Evolutionary conservation across 2,329 filamentous ascomycete species (phyloP).

Genomic region (Aspergillus bombycis): DNA sequence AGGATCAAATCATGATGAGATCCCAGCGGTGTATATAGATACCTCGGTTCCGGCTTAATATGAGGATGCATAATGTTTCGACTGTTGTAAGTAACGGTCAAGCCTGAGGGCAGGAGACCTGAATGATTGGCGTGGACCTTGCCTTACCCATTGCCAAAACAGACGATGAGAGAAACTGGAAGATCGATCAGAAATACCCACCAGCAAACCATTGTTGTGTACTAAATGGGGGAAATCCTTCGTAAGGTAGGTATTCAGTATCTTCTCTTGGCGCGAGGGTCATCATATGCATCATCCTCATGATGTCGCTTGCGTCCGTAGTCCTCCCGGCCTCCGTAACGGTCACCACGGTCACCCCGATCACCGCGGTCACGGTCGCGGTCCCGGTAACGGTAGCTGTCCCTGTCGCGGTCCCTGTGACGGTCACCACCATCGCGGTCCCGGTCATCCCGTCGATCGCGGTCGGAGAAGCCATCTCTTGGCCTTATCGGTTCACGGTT

Average conservation of each 20-base stretch:
- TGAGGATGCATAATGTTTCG: constrained; percentile 12
- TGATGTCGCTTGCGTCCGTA: constrained; percentile 68
- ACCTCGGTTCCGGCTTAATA: constrained; percentile 7
- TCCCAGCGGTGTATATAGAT: not conserved
- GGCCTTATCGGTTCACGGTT: constrained; percentile 83
- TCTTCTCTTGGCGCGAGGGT: constrained; percentile 64
- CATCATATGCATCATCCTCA: constrained; percentile 80
- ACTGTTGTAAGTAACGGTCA: constrained; percentile 24
- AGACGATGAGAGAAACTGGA: constrained; percentile 29
- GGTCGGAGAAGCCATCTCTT: constrained; percentile 60
- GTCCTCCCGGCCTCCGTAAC: constrained; percentile 55
- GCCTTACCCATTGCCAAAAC: constrained; percentile 42
- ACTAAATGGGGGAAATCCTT: constrained; percentile 21
- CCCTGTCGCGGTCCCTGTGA: constrained; percentile 58
- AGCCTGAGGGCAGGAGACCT: constrained; percentile 8
- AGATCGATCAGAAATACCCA: constrained; percentile 46
- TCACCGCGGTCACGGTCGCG: constrained; percentile 47
- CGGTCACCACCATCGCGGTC: constrained; percentile 58
- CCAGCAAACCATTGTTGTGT: constrained; percentile 42
- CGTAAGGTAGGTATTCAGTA: constrained; percentile 48
- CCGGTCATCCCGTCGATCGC: constrained; percentile 44
- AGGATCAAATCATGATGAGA: constrained; percentile 2
- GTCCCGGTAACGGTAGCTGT: constrained; percentile 49
- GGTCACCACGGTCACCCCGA: constrained; percentile 42
- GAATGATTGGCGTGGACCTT: constrained; percentile 16